These are phyloP conservation scores for Ganoderma meredithae DNA, from an alignment of 1,284 basidiomycete species.

Conservation along the genomic window DNA sequence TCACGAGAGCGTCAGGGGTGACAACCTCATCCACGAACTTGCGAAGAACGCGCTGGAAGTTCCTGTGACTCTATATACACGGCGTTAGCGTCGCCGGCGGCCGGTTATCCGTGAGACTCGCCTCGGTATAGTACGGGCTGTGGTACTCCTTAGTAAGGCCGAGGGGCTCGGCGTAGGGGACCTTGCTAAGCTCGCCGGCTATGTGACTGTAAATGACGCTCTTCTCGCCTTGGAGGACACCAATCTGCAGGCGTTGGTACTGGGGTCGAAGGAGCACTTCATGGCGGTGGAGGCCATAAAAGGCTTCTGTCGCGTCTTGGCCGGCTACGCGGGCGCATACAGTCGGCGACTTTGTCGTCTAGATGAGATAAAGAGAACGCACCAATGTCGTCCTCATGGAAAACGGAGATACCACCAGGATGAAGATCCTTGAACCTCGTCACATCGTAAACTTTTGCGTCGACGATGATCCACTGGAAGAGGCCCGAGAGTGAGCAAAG, in stretches of 20 bases:
- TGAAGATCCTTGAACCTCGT: slow-evolving; percentile 82
- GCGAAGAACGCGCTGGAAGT: slow-evolving; percentile 57
- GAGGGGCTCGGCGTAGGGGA: slow-evolving; percentile 86
- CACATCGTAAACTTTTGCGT: slow-evolving; percentile 84
- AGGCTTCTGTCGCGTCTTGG: slow-evolving; percentile 86
- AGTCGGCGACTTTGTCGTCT: slow-evolving; percentile 38
- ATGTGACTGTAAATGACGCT: slow-evolving; percentile 59
- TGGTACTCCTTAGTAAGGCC: slow-evolving; percentile 77
- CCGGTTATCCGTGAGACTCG: slow-evolving; percentile 17
- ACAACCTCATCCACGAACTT: slow-evolving; percentile 60
- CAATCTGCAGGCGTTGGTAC: slow-evolving; percentile 76
- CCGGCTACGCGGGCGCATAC: slow-evolving; percentile 51
- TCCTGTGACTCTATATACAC: slow-evolving; percentile 51
- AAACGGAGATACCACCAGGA: slow-evolving; percentile 83
- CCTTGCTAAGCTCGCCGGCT: slow-evolving; percentile 61
- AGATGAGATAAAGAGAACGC: slow-evolving; percentile 31
- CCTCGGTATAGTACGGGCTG: slow-evolving; percentile 75
- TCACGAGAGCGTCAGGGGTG: slow-evolving; percentile 55
- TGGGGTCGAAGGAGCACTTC: slow-evolving; percentile 81
- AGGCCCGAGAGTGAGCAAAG: not conserved
- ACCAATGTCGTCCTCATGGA: slow-evolving; percentile 76
- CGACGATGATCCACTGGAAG: slow-evolving; percentile 81
- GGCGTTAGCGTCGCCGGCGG: slow-evolving; percentile 3
- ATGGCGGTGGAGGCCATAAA: slow-evolving; percentile 85
- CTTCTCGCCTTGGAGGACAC: slow-evolving; percentile 72